Percentiles rank a stretch among this genome's conserved stretches.
Conservation (phyloP, 2,329 filamentous ascomycete genomes). For the Anisogramma anomala region DNA sequence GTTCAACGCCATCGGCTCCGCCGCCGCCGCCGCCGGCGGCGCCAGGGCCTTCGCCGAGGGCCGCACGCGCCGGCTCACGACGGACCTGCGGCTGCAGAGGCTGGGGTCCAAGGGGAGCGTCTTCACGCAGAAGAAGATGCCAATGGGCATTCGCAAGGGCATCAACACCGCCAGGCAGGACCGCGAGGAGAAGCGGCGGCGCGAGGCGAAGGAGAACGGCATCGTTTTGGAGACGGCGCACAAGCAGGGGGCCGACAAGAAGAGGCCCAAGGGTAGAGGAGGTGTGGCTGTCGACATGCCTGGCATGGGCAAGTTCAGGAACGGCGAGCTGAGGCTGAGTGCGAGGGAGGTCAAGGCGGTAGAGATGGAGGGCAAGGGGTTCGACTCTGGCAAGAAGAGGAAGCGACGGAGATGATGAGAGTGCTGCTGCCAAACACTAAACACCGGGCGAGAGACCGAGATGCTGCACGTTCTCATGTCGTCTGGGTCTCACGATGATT, state of each 20-base stretch:
- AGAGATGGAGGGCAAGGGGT: conserved; percentile 50
- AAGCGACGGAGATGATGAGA: conserved; percentile 26
- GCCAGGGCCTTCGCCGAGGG: conserved; percentile 42
- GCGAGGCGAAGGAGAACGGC: conserved; percentile 79
- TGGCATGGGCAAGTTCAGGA: conserved; percentile 66
- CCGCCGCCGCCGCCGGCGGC: conserved; percentile 25
- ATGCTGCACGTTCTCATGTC: not conserved
- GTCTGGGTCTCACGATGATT: too few relatives aligned
- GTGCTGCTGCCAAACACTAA: not conserved
- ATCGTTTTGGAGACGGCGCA: conserved; percentile 62
- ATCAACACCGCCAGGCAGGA: conserved; percentile 56
- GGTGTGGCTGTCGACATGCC: conserved; percentile 55
- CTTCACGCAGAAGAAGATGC: conserved; percentile 75
- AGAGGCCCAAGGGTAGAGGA: conserved; percentile 40
- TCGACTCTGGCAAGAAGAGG: conserved; percentile 21
- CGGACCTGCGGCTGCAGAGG: conserved; percentile 71
- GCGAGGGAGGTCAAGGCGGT: conserved; percentile 65
- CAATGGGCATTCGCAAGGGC: conserved; percentile 75
- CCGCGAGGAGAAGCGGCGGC: conserved; percentile 59
- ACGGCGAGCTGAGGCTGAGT: conserved; percentile 69
- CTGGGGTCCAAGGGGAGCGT: conserved; percentile 68
- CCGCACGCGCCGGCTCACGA: conserved; percentile 65
- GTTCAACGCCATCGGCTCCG: conserved; percentile 28
- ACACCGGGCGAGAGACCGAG: not conserved
- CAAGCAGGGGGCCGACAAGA: conserved; percentile 27